phyloP scores from a whole-genome alignment of 176 grass and related monocot genomes.

The Rhynchospora breviuscula region DNA sequence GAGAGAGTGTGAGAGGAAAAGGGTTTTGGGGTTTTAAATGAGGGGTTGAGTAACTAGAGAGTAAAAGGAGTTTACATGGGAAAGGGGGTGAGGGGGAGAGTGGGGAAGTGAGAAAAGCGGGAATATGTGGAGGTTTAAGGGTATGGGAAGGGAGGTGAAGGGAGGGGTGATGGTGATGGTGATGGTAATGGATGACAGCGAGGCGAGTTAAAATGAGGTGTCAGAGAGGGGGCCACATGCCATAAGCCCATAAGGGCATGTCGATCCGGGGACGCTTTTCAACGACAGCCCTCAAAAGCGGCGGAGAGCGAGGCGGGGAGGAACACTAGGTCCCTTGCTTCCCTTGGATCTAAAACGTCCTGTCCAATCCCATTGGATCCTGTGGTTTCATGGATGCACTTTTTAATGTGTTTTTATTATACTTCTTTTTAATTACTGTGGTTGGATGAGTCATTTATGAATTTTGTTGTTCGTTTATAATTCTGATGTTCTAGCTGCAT shows the following conservation, averaged over 20 bases:
- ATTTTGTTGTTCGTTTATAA: no score
- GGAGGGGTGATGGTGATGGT: not conserved
- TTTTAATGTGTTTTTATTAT: not conserved
- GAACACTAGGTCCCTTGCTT: not conserved
- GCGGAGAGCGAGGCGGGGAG: not conserved
- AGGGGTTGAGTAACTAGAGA: not conserved
- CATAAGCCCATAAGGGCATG: conserved; percentile 13
- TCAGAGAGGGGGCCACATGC: conserved; percentile 11
- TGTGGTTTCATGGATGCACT: not conserved
- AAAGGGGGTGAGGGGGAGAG: not conserved
- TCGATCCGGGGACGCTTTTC: conserved; percentile 13
- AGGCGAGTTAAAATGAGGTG: not conserved
- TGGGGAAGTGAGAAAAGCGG: not conserved
- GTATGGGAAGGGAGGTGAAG: not conserved
- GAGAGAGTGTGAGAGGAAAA: not conserved
- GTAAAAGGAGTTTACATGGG: not conserved
- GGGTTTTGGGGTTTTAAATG: conserved; percentile 19
- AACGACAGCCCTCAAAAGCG: conserved; percentile 21
- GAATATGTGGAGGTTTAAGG: no score
- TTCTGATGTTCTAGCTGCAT: no score
- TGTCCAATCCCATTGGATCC: not conserved
- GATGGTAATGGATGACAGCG: conserved; percentile 30
- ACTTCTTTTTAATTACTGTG: no score
- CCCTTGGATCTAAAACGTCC: not conserved
- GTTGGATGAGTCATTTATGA: no score